Percentiles rank a stretch among this genome's conserved stretches.
These are phyloP conservation scores for Tillandsia leiboldiana DNA, from an alignment of 176 grass and related monocot species.

Conservation along the genomic window DNA sequence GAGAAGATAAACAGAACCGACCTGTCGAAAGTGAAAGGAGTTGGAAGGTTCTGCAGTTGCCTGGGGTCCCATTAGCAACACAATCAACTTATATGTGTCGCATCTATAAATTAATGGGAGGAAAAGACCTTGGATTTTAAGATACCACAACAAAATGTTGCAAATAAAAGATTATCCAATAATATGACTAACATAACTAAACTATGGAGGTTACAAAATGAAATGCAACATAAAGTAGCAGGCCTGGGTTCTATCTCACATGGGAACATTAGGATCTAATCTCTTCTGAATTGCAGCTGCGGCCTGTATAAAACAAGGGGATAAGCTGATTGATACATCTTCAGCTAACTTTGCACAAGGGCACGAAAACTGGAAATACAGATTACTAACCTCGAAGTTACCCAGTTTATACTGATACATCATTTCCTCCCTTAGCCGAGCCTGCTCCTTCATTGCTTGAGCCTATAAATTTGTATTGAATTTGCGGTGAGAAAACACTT, in stretches of 20 bases:
- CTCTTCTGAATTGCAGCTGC: conserved; percentile 91
- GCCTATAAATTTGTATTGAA: conserved; percentile 42
- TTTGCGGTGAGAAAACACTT: not conserved
- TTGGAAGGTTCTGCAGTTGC: no score
- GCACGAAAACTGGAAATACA: not conserved
- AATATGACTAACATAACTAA: no score
- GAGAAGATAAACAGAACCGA: no score
- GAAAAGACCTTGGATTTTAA: no score
- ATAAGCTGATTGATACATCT: not conserved
- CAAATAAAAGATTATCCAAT: no score
- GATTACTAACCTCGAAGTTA: conserved; percentile 57
- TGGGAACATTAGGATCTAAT: conserved; percentile 88
- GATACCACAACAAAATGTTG: no score
- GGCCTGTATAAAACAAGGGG: conserved; percentile 36
- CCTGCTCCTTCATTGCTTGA: conserved; percentile 97
- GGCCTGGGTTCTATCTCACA: conserved; percentile 13
- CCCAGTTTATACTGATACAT: conserved; percentile 85
- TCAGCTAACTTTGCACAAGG: not conserved
- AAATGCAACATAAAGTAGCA: not conserved
- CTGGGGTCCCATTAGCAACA: no score
- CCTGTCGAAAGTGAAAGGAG: no score
- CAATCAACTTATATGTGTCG: no score
- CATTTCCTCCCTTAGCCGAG: conserved; percentile 95
- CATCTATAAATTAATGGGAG: no score
- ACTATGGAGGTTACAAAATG: not conserved